phyloP scores from a whole-genome alignment of 2,329 filamentous ascomycete species.

The Phialocephala subalpina region DNA sequence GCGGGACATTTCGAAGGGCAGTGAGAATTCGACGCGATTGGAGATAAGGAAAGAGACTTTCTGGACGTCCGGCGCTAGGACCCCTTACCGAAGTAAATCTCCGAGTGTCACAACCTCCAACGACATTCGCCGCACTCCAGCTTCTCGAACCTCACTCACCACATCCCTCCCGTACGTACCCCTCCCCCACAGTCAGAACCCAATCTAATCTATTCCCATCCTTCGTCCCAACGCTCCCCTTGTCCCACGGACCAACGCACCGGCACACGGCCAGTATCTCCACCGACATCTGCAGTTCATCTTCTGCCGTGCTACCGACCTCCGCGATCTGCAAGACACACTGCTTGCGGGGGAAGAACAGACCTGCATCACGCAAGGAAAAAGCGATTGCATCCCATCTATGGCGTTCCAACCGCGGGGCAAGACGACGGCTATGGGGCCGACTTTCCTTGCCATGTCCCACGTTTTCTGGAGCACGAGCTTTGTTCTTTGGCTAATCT shows the following conservation, averaged over 20 bases:
- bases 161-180: background rate
- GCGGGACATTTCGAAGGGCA: background rate
- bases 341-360: too few species aligned
- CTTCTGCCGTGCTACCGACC: too few species aligned
- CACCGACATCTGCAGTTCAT: background rate
- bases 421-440: background rate
- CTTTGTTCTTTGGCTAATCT: background rate
- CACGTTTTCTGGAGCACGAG: background rate
- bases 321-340: background rate
- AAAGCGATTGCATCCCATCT: too few species aligned
- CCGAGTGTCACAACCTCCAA: background rate
- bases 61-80: conserved; percentile 6
- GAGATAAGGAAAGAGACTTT: background rate
- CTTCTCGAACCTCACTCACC: background rate
- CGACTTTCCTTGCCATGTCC: background rate
- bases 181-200: background rate
- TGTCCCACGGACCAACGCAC: background rate
- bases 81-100: conserved; percentile 6
- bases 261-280: conserved; percentile 2
- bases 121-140: background rate
- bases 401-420: too few species aligned
- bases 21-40: background rate
- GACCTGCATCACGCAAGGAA: too few species aligned
- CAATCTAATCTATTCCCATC: background rate
- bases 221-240: background rate